Percentiles rank a stretch among this genome's conserved stretches.
phyloP scores from a whole-genome alignment of 2,329 filamentous ascomycete genomes.

The Zasmidium angulare region DNA sequence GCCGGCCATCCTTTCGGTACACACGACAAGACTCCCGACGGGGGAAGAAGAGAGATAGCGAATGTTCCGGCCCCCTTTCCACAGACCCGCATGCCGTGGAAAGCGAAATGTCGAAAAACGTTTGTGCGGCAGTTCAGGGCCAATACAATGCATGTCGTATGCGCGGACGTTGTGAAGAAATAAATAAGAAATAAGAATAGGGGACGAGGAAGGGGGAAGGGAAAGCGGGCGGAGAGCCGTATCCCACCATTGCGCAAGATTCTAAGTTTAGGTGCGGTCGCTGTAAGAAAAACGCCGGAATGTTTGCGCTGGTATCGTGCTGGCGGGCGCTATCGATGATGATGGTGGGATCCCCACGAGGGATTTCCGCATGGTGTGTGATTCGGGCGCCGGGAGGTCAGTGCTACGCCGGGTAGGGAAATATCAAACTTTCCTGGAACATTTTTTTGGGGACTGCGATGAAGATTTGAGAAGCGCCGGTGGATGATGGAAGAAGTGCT shows the following conservation, averaged over 20 bases:
- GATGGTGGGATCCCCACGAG: neutral
- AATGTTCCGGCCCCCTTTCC: neutral
- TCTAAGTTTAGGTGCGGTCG: too few relatives aligned
- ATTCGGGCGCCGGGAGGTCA: slow-evolving; percentile 3
- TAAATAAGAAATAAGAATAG: too few relatives aligned
- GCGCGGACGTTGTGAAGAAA: neutral
- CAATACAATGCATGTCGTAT: neutral
- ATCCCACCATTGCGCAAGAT: too few relatives aligned
- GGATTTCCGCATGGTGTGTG: neutral
- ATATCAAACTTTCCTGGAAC: neutral
- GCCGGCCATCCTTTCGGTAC: neutral
- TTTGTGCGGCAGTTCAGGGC: neutral
- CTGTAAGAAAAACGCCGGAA: too few relatives aligned
- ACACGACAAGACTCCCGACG: neutral
- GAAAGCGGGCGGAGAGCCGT: neutral
- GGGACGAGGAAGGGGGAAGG: too few relatives aligned
- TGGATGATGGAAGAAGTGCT: neutral
- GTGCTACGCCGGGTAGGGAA: neutral
- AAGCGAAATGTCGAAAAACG: neutral
- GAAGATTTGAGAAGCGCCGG: neutral
- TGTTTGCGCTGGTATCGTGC: too few relatives aligned
- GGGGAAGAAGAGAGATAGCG: neutral
- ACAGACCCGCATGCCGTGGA: neutral
- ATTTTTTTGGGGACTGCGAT: too few relatives aligned
- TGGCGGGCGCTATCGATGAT: too few relatives aligned